Evolutionary conservation across 371 early-diverging fungal genomes (phyloP).

Genomic region (Rhizopus sp.): DNA sequence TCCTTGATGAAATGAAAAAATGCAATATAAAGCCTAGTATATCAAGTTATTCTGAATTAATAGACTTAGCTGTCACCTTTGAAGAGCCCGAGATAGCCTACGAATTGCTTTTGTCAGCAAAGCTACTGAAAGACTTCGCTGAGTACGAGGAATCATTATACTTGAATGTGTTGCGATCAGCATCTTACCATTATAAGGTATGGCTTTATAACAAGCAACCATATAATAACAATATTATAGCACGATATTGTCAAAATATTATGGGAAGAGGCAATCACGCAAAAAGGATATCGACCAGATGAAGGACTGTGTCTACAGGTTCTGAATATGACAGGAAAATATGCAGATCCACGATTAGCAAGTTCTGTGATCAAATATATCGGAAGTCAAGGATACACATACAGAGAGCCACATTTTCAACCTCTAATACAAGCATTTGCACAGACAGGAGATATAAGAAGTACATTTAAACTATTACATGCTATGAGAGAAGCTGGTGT

Average conservation of each 20-base stretch:
- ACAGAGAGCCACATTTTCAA: slow-evolving; percentile 61
- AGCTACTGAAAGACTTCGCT: slow-evolving; percentile 30
- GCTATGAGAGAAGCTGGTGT: slow-evolving; percentile 63
- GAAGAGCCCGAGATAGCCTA: slow-evolving; percentile 32
- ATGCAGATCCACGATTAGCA: slow-evolving; percentile 56
- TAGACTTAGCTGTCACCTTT: slow-evolving; percentile 26
- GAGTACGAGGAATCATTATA: slow-evolving; percentile 29
- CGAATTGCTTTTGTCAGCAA: slow-evolving; percentile 43
- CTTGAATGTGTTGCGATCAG: slow-evolving; percentile 43
- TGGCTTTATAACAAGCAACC: neutral
- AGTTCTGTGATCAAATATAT: slow-evolving; percentile 53
- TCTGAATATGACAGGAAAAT: slow-evolving; percentile 60
- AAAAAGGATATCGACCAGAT: slow-evolving; percentile 44
- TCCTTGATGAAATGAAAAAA: slow-evolving; percentile 36
- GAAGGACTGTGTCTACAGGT: slow-evolving; percentile 63
- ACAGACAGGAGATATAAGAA: slow-evolving; percentile 45
- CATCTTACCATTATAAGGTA: slow-evolving; percentile 51
- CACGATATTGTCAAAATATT: slow-evolving; percentile 36
- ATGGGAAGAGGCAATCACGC: slow-evolving; percentile 48
- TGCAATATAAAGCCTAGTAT: slow-evolving; percentile 14
- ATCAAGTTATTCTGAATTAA: slow-evolving; percentile 12
- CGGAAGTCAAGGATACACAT: slow-evolving; percentile 42
- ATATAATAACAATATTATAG: slow-evolving; percentile 24
- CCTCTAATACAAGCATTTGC: slow-evolving; percentile 70
- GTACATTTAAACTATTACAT: slow-evolving; percentile 57